Percentiles rank a stretch among this genome's conserved stretches.
Conservation (phyloP, 176 grass and related monocot species). For the Eremochloa ophiuroides region DNA sequence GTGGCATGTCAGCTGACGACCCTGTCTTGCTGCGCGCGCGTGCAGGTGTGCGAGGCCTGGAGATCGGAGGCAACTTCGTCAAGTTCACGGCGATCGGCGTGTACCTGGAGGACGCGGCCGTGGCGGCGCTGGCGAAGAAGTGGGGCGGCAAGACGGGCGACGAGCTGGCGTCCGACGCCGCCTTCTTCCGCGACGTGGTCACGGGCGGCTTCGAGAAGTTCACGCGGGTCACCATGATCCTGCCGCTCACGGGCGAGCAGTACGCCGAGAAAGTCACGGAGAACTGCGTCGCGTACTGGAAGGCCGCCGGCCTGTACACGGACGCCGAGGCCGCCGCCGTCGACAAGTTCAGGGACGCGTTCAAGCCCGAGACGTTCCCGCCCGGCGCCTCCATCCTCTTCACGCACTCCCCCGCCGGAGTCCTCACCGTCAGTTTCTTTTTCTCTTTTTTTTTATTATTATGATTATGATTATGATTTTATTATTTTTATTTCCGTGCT, state of each 20-base stretch:
- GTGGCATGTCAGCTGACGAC: neutral
- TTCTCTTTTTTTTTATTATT: too few species aligned
- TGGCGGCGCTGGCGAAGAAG: conserved; percentile 39
- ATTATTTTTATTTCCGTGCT: too few species aligned
- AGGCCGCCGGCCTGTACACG: conserved; percentile 59
- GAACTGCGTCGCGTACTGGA: conserved; percentile 78
- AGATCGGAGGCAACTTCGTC: conserved; percentile 73
- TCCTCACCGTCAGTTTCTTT: conserved; percentile 52
- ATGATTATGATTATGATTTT: too few species aligned
- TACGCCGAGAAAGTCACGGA: conserved; percentile 82
- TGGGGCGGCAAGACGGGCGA: conserved; percentile 64
- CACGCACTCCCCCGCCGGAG: conserved; percentile 58
- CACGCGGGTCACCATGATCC: conserved; percentile 56
- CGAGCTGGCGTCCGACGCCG: conserved; percentile 42
- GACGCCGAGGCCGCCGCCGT: conserved; percentile 57
- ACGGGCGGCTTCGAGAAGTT: conserved; percentile 84
- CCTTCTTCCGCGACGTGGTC: conserved; percentile 72
- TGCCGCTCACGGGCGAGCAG: conserved; percentile 71
- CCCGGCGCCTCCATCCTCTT: conserved; percentile 89
- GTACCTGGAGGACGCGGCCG: conserved; percentile 65
- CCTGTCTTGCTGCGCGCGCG: neutral
- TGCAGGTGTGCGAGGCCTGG: conserved; percentile 60
- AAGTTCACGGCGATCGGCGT: conserved; percentile 92
- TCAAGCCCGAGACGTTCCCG: conserved; percentile 56
- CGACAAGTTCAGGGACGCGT: conserved; percentile 66